These are phyloP conservation scores for Xylaria sp. DNA, from an alignment of 2,329 filamentous ascomycete species.

Conservation along the genomic window DNA sequence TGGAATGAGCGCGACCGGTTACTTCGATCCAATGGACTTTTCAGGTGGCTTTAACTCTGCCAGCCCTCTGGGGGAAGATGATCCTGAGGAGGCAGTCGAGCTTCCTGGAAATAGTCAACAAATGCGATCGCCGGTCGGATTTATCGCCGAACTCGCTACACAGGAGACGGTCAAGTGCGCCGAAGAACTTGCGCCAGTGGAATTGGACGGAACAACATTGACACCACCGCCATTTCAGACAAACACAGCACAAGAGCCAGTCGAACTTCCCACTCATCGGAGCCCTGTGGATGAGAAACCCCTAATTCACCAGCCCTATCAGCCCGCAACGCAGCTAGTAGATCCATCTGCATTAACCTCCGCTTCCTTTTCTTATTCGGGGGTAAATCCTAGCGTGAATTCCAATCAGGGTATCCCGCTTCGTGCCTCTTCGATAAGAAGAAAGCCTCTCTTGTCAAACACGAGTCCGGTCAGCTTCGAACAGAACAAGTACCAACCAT, in stretches of 20 bases:
- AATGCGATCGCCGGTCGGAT: constrained; percentile 36
- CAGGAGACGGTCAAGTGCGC: constrained; percentile 40
- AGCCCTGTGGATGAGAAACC: constrained; percentile 28
- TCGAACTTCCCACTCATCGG: constrained; percentile 36
- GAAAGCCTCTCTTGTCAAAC: constrained; percentile 13
- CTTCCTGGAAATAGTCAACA: constrained; percentile 28
- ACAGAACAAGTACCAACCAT: constrained; percentile 33
- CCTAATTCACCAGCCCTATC: constrained; percentile 5
- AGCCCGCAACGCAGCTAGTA: constrained; percentile 23
- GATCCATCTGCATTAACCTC: constrained; percentile 37
- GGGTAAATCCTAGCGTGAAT: constrained; percentile 21
- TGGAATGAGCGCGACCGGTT: constrained; percentile 44
- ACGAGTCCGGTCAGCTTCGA: background rate
- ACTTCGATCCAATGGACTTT: constrained; percentile 60
- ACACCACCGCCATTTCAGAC: constrained; percentile 18
- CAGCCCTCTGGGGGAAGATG: constrained; percentile 50
- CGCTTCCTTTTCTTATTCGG: constrained; percentile 41
- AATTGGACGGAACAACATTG: constrained; percentile 38
- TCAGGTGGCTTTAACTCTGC: constrained; percentile 53
- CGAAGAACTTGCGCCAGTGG: constrained; percentile 42
- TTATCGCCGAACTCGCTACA: constrained; percentile 39
- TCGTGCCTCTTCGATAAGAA: background rate
- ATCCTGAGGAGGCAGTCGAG: constrained; percentile 46
- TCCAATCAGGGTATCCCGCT: background rate
- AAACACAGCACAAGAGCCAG: constrained; percentile 23